Base-by-base conservation (phyloP, 331 rosid genomes). In the Quercus lobata region DNA sequence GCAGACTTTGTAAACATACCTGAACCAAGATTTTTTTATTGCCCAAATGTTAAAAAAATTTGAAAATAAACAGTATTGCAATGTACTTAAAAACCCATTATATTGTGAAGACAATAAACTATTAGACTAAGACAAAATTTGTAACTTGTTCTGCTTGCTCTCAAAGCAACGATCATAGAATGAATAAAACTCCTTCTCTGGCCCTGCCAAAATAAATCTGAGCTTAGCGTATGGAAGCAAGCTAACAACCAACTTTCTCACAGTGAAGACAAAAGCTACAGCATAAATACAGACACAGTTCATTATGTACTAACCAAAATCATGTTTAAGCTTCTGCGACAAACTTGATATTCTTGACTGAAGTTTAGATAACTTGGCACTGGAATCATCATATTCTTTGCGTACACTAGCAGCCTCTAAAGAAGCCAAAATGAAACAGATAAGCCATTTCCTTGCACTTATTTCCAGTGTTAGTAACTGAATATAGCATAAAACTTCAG, bases 1-100 rank as follows among this genome's bases (percentile, higher is more conserved):
- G 88, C 99, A 96, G 80, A 96, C 94, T 83, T 90, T 96, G 91
- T 96, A 96, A 73, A 88, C 87, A 80, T 96, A 96, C 90, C 99
- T 96, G 91, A 83, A 83, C 72, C 83, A 66, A 79, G 80, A 83
- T 76, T 78, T 49, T 46, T 80, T 53, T 77, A 76, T 57, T 63
- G 61, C 27, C 80, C 85, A 66, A 78, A 79, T 69, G 84, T 86
- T 78, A 87, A 88, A 75, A 88, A 73, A 37, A 70, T 32, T 83
- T 27, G 52, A 57, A 77, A 82, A 72, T 27, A 57, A 83, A 58
- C 61, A 79, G 62, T 76, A 25, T 35, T 74, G 84, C 76, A 73
- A 76, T 71, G 69, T 57, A 27, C 79, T n/a, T 53, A 24, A 77
- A 76, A 72, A 25, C 29, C 60, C 71, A 69, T 80, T 71, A 62